Evolutionary conservation across 208 protist species (phyloP), one percentile per base, ranked within the genome.

Genomic region (Leishmania major): DNA sequence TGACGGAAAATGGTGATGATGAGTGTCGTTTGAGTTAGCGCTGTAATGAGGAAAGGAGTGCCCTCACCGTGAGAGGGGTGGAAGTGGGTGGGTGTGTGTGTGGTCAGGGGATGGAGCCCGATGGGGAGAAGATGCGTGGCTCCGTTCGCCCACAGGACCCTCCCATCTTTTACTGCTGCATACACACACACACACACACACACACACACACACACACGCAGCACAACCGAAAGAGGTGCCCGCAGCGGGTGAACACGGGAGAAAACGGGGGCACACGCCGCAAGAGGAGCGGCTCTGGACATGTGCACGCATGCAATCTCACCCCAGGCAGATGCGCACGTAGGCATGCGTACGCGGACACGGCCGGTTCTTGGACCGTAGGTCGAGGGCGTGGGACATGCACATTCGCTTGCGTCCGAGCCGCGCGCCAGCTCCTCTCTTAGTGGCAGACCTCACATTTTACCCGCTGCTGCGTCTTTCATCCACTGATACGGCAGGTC

Each of bases 401-500:
- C 7, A 47, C 45, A 0, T 47, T 47, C 45, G 10, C 40, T 25
- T 70, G 64, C 19, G 35, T 19, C 7, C 15, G 19, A 37, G 15
- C 40, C 55, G 55, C 5, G 55, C 22, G 55, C 55, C 55, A 59
- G 6, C 15, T 25, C 35, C 47, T 49, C 55, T 15, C 37, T 60
- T 37, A 2, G 22, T n/a, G 15, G 10, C 53, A 13, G 11, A 47
- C 35, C 5, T 75, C 77, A 79, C 43, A 87, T 45, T 43, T 91
- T 91, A 17, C 90, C 90, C 22, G 79, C 82, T 59, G 83, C 79
- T 5, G 89, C 88, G 49, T 94, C 90, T 57, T 80, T 87, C 94
- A 97, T 95, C 92, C 94, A 97, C 78, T 91, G 83, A 77, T 97
- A 97, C 13, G 92, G 94, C 85, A 97, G 83, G 6, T 92, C 88